Conservation (phyloP, 495 filamentous ascomycete genomes). For the Penicillium silybi region DNA sequence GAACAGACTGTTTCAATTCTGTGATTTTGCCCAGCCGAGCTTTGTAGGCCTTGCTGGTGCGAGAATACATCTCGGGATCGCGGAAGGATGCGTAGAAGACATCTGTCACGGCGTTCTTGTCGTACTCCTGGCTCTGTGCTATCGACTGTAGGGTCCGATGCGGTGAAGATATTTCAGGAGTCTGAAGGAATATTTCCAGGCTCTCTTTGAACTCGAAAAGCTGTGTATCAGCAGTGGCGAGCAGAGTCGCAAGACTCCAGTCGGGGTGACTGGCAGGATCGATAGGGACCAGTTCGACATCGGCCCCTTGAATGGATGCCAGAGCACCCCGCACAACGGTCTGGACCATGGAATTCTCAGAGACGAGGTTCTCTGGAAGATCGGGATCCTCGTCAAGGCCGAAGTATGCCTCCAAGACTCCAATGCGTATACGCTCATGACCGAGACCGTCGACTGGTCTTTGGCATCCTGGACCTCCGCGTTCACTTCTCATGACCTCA, state of each 20-base stretch:
- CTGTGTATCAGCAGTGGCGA: slow-evolving; percentile 49
- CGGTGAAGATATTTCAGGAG: slow-evolving; percentile 24
- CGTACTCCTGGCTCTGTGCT: slow-evolving; percentile 53
- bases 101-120: slow-evolving; percentile 40
- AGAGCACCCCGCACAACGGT: slow-evolving; percentile 37
- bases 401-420: slow-evolving; percentile 44
- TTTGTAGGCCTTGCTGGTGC: slow-evolving; percentile 42
- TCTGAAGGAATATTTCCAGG: slow-evolving; percentile 46
- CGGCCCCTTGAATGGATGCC: slow-evolving; percentile 17
- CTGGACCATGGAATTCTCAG: slow-evolving; percentile 54
- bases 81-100: slow-evolving; percentile 28
- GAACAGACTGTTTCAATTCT: slow-evolving; percentile 42
- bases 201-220: slow-evolving; percentile 51
- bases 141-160: slow-evolving; percentile 45
- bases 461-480: slow-evolving; percentile 34
- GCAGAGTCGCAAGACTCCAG: slow-evolving; percentile 49
- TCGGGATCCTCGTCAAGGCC: slow-evolving; percentile 32
- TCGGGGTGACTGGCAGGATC: slow-evolving; percentile 39
- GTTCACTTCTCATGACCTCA: slow-evolving; percentile 52
- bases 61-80: slow-evolving; percentile 32
- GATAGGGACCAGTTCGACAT: slow-evolving; percentile 19
- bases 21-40: slow-evolving; percentile 38
- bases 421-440: slow-evolving; percentile 19
- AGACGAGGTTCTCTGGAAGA: slow-evolving; percentile 47
- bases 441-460: neutral